phyloP scores from a whole-genome alignment of 176 grass and related monocot species.

The Saccharum officinarum region DNA sequence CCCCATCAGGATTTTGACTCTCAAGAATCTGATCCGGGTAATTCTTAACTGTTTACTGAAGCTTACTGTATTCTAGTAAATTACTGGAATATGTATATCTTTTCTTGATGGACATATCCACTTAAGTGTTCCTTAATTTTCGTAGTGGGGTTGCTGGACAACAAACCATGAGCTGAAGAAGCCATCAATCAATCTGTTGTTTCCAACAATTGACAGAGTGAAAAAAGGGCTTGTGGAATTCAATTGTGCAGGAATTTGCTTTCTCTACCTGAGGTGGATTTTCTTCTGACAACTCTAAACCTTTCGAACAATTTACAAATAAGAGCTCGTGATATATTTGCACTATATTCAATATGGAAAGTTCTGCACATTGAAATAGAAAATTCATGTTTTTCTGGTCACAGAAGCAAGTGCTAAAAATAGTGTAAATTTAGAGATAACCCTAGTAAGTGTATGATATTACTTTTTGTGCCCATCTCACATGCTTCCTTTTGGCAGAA shows the following conservation, averaged over 20 bases:
- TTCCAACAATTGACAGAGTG: slow-evolving; percentile 85
- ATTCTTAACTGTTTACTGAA: slow-evolving; percentile 12
- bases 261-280: slow-evolving; percentile 73
- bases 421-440: background rate
- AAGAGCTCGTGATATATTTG: slow-evolving; percentile 9
- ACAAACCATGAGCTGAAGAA: slow-evolving; percentile 60
- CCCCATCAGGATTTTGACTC: slow-evolving; percentile 57
- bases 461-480: slow-evolving; percentile 9
- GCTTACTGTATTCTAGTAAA: slow-evolving; percentile 22
- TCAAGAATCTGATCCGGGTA: slow-evolving; percentile 89
- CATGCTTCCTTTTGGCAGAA: slow-evolving; percentile 50
- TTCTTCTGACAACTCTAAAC: background rate
- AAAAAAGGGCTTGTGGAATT: slow-evolving; percentile 60
- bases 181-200: slow-evolving; percentile 74
- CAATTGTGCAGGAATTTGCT: slow-evolving; percentile 70
- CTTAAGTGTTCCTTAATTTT: slow-evolving; percentile 26
- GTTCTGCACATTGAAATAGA: background rate
- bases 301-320: slow-evolving; percentile 17
- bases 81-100: background rate
- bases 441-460: background rate
- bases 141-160: slow-evolving; percentile 90
- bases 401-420: slow-evolving; percentile 9
- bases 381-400: background rate
- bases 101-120: slow-evolving; percentile 24
- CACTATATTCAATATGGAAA: background rate